A percentile compares a stretch with the other conserved stretches of the same genome.
phyloP scores from a whole-genome alignment of 345 rosid genomes.

The Durio zibethinus region DNA sequence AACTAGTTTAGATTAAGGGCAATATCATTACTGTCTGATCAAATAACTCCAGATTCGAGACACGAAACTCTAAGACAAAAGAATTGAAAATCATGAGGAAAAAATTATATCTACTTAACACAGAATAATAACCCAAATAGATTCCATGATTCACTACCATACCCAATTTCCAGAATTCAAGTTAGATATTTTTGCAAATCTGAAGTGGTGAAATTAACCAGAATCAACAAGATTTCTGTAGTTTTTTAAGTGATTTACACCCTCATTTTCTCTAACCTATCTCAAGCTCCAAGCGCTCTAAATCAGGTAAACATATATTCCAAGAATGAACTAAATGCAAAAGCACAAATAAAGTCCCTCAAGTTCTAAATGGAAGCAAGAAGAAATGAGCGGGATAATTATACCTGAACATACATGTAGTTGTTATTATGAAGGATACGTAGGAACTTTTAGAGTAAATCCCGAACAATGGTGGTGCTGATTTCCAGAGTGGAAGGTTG shows the following conservation, averaged over 20 bases:
- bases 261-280: background rate
- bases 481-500: background rate
- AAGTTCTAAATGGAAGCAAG: background rate
- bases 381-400: background rate
- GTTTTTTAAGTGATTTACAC: background rate
- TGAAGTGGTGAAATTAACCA: background rate
- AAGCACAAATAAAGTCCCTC: no score
- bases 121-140: background rate
- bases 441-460: background rate
- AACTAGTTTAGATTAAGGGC: background rate
- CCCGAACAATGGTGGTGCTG: background rate
- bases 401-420: constrained; percentile 14
- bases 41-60: background rate
- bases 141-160: background rate
- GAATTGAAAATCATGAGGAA: background rate
- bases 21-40: background rate
- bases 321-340: background rate
- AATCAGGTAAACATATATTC: background rate
- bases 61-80: background rate
- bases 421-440: background rate
- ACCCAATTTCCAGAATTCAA: background rate
- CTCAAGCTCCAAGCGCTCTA: background rate
- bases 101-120: background rate
- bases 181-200: background rate
- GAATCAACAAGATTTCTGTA: background rate